These are phyloP conservation scores for Dispira simplex DNA, from an alignment of 192 early-diverging fungal genomes.

Conservation along the genomic window DNA sequence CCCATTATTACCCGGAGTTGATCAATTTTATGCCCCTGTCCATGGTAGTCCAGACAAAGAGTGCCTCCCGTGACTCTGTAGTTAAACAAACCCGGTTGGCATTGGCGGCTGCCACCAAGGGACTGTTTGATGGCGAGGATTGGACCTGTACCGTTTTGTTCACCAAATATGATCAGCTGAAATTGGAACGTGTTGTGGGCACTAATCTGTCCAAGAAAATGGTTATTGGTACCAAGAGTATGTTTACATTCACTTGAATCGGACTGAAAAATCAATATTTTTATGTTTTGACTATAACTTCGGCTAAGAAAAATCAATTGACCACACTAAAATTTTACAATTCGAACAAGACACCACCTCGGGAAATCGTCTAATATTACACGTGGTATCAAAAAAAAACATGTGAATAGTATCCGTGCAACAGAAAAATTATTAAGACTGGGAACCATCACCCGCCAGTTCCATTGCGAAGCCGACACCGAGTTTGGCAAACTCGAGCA, in stretches of 20 bases:
- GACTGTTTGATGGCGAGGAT: conserved; percentile 22
- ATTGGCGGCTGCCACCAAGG: conserved; percentile 29
- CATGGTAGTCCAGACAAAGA: conserved; percentile 25
- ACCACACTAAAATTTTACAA: too few relatives aligned
- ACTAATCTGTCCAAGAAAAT: conserved; percentile 54
- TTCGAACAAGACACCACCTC: too few relatives aligned
- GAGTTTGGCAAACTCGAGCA: conserved; percentile 66
- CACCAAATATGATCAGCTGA: conserved; percentile 69
- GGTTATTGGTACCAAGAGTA: conserved; percentile 39
- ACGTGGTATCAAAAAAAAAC: too few relatives aligned
- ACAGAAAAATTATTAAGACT: too few relatives aligned
- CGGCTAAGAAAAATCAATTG: too few relatives aligned
- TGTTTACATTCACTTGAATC: conserved; percentile 33
- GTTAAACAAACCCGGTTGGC: conserved; percentile 11
- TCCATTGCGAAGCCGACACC: conserved; percentile 70
- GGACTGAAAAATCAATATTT: too few relatives aligned
- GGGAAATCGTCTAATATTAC: too few relatives aligned
- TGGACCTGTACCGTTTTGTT: conserved; percentile 52
- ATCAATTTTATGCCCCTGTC: conserved; percentile 54
- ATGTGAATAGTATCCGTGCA: too few relatives aligned
- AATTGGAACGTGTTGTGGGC: conserved; percentile 83
- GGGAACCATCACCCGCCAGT: conserved; percentile 17
- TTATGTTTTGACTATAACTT: too few relatives aligned
- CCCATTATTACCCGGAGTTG: conserved; percentile 80
- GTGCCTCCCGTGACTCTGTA: conserved; percentile 11